Evolutionary conservation across 345 rosid genomes (phyloP).

Genomic region (Eucalyptus pauciflora): DNA sequence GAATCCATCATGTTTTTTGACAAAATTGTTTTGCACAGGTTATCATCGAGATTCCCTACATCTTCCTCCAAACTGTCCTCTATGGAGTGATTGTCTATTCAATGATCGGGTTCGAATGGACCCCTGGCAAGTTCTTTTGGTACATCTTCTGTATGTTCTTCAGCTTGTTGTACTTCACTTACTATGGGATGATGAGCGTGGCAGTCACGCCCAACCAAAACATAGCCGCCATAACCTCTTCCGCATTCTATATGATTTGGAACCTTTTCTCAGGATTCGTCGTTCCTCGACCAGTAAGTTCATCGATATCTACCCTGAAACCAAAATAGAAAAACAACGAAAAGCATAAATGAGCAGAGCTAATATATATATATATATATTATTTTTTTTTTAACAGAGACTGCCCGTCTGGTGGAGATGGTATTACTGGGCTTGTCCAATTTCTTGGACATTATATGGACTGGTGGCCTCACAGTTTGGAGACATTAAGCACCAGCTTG

Average conservation of each 20-base stretch:
- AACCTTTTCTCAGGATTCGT: constrained; percentile 57
- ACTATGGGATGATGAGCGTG: constrained; percentile 58
- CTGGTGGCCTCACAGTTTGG: constrained; percentile 41
- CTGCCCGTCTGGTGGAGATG: constrained; percentile 68
- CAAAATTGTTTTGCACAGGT: constrained; percentile 15
- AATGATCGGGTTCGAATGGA: constrained; percentile 56
- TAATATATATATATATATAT: neutral
- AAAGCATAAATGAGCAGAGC: neutral
- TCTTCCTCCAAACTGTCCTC: constrained; percentile 22
- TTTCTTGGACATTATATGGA: constrained; percentile 49
- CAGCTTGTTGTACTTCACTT: constrained; percentile 45
- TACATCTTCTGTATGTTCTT: constrained; percentile 47
- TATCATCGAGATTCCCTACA: constrained; percentile 43
- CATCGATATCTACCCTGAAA: neutral
- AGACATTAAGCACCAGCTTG: constrained; percentile 23
- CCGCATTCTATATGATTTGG: constrained; percentile 39
- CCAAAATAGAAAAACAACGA: neutral
- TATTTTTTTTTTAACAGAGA: constrained; percentile 20
- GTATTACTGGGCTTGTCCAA: constrained; percentile 49
- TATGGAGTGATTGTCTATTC: constrained; percentile 46
- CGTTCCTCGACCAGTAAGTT: constrained; percentile 28
- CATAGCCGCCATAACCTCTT: constrained; percentile 32
- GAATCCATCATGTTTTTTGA: neutral
- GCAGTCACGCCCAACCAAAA: constrained; percentile 49
- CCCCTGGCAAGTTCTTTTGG: constrained; percentile 37